phyloP scores from a whole-genome alignment of 768 basidiomycete genomes.

The Cubamyces lactineus region DNA sequence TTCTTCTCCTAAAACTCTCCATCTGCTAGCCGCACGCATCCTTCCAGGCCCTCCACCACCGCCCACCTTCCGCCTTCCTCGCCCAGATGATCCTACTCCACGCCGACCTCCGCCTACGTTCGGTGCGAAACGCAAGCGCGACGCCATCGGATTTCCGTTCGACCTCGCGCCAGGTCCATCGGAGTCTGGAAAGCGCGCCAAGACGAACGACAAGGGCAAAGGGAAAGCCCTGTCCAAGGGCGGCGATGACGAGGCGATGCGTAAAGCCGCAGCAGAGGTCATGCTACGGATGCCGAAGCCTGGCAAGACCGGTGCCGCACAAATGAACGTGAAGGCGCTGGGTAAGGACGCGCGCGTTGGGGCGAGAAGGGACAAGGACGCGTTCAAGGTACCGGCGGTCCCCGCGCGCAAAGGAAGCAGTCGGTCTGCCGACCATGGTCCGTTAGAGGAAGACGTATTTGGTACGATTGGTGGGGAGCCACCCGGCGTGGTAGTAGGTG shows the following conservation, averaged over 20 bases:
- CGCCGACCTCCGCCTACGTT: constrained; percentile 57
- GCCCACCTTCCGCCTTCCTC: constrained; percentile 46
- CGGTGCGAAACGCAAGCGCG: constrained; percentile 29
- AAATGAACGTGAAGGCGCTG: constrained; percentile 21
- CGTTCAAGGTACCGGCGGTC: constrained; percentile 32
- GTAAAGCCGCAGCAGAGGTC: constrained; percentile 39
- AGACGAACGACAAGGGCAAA: constrained; percentile 19
- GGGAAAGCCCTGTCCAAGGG: constrained; percentile 25
- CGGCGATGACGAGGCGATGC: constrained; percentile 34
- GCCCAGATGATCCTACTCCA: constrained; percentile 82
- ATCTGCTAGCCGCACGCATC: constrained; percentile 62
- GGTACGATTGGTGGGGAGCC: constrained; percentile 39
- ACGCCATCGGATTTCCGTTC: constrained; percentile 23
- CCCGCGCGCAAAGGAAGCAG: constrained; percentile 20
- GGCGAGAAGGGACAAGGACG: constrained; percentile 9
- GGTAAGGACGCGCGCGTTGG: constrained; percentile 20
- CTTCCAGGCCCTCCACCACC: constrained; percentile 43
- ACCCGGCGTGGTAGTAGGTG: constrained; percentile 39
- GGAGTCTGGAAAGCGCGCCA: constrained; percentile 30
- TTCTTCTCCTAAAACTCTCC: constrained; percentile 37
- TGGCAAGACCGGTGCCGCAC: constrained; percentile 13
- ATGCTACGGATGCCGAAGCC: constrained; percentile 44
- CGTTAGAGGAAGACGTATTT: constrained; percentile 26
- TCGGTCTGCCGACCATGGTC: neutral
- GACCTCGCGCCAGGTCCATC: constrained; percentile 4